Base-by-base conservation (phyloP, 352 stramenopile genomes). In the Phytophthora vignae region DNA sequence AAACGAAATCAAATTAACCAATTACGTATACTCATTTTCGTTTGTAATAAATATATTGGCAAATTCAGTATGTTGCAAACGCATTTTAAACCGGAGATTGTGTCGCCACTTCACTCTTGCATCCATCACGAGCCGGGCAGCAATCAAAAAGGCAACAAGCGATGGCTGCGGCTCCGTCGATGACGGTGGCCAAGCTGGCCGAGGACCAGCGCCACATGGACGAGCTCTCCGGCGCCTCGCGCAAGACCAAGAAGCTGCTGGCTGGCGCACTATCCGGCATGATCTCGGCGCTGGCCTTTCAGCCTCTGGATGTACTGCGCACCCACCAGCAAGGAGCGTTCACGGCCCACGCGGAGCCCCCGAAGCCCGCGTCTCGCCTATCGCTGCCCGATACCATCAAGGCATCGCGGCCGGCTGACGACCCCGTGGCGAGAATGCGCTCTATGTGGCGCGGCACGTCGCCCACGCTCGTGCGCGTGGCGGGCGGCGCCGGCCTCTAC, bases 291-390 rank as follows among this genome's bases (percentile, higher is more conserved):
- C 73, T 96, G 46, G 85, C 85, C 27, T 96, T 96, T 73, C 90
- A 96, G 75, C 90, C 90, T 17, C 76, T 96, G 17, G 90, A 96
- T 50, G 90, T 96, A 60, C 73, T 96, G 62, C 87, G 88, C 49
- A 96, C 90, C 22, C 87, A 93, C 55, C 90, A 96, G 55, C 90
- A 96, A 44, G 90, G 90, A 40, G 87, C 86, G 4, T 96, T 95
- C 65, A 83, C 82, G 19, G 60, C 64, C 12, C 55, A 79, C 59
- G 14, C 40, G 12, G 42, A 78, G 19, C 11, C 54, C 42, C 15
- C 55, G 5, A 54, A 61, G n/a, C 36, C n/a, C 5, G 22, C 36
- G 3, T 71, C 68, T 15, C 49, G 60, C 21, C 59, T 71, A 6
- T 73, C 60, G 11, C 54, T 70, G 22, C 64, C 75, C 7, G 54